Evolutionary conservation across 1,139 yeast species (phyloP), one percentile per base, ranked within the genome.

Genomic region (Candida frijolesensis): DNA sequence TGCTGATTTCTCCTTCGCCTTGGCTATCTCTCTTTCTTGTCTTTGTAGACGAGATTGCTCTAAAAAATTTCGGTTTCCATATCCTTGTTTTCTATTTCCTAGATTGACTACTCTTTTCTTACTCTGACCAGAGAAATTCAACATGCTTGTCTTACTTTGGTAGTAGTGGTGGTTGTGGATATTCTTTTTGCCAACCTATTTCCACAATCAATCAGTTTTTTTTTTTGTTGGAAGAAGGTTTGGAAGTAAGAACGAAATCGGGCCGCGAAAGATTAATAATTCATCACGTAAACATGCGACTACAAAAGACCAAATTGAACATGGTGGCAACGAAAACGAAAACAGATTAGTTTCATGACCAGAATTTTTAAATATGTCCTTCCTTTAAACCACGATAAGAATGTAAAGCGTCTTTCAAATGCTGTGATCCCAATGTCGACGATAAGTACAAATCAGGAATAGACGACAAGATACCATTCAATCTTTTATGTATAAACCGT

Each of bases 21-120:
- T 76, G 27, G 70, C 76, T 44, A 69, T 65, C 54, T 89, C 91
- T 52, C 97, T 75, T 52, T 78, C 79, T 53, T 76, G 79, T 34
- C 98, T 75, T 55, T 89, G 92, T 40, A 70, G 69, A 57, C 82
- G 81, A 4, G 96, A 84, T 54, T 79, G 82, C 54, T 80, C 82
- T 18, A 92, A 68, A 52, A 65, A 63, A 56, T 62, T 50, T 12
- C 51, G 34, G 52, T 39, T 16, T 65, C 61, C 48, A 35, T 39
- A 47, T 46, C 62, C 57, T 45, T 68, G 63, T 19, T 72, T 67
- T 42, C 70, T 60, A 51, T 87, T 87, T 3, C 97, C 95, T 44
- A 91, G 73, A 63, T 92, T 91, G 56, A 92, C 86, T 39, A 78
- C 80, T 51, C 97, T 72, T 56, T 81, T 79, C 57, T 75, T 77